phyloP scores from a whole-genome alignment of 148 eudicot species.

The Vaccinium myrtillus region DNA sequence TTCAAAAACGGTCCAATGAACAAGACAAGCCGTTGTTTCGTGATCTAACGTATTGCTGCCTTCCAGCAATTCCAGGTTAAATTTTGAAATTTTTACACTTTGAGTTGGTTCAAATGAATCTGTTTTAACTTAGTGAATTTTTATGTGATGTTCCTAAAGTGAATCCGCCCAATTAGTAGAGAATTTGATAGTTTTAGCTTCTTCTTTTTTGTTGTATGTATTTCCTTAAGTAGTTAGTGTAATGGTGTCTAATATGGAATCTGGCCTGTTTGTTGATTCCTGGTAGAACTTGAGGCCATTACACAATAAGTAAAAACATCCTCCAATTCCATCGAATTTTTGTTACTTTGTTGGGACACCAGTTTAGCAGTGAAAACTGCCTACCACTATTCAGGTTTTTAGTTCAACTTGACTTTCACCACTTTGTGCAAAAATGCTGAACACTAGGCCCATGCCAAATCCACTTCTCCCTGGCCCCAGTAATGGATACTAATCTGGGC shows the following conservation, averaged over 20 bases:
- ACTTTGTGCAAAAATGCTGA: background rate
- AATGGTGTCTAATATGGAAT: background rate
- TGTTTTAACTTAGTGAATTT: background rate
- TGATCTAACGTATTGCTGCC: too few relatives aligned
- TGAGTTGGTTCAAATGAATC: background rate
- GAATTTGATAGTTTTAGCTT: background rate
- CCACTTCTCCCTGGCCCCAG: background rate
- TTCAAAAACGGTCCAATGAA: background rate
- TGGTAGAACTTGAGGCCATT: background rate
- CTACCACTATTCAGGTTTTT: background rate
- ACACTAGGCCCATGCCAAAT: background rate
- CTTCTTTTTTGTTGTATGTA: background rate
- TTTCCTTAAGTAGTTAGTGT: background rate
- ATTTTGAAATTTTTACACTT: background rate
- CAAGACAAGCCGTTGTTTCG: background rate
- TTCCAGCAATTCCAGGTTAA: background rate
- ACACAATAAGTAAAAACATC: background rate
- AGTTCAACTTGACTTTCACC: background rate
- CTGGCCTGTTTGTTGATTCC: background rate
- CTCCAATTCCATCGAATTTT: background rate
- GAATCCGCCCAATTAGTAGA: background rate
- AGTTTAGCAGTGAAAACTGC: background rate
- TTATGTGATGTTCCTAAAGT: background rate
- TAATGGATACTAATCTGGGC: background rate
- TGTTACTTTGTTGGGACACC: background rate